Evolutionary conservation across 208 protist genomes (phyloP).

Genomic region (Herpetomonas tarakana): DNA sequence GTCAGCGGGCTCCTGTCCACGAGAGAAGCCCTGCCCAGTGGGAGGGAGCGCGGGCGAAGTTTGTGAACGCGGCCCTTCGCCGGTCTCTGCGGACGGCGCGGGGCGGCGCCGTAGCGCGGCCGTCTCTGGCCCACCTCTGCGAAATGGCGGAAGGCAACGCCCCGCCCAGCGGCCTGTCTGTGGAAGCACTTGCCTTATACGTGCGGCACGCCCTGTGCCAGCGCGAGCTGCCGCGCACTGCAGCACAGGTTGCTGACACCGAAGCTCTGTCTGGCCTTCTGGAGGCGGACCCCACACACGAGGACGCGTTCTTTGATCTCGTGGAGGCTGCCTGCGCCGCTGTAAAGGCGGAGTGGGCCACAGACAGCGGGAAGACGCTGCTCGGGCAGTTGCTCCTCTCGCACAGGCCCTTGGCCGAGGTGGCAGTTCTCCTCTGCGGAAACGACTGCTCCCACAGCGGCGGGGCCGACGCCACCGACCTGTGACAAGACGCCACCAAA

Average conservation of each 20-base stretch:
- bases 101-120: too few relatives aligned
- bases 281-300: conserved; percentile 27
- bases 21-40: too few relatives aligned
- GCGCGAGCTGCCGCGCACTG: conserved; percentile 20
- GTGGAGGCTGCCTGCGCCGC: conserved; percentile 18
- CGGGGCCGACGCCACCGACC: too few relatives aligned
- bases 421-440: too few relatives aligned
- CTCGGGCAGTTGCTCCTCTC: too few relatives aligned
- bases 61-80: too few relatives aligned
- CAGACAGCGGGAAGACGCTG: background rate
- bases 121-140: background rate
- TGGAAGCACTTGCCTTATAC: conserved; percentile 13
- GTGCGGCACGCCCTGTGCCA: conserved; percentile 21
- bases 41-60: too few relatives aligned
- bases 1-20: too few relatives aligned
- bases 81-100: background rate
- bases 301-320: conserved; percentile 37
- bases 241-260: conserved; percentile 25
- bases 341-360: conserved; percentile 5
- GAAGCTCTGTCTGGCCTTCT: conserved; percentile 21
- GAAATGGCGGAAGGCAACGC: conserved; percentile 10
- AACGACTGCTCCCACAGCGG: too few relatives aligned
- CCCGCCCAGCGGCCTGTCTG: background rate
- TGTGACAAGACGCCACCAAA: too few relatives aligned
- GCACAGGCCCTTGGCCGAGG: too few relatives aligned